These are phyloP conservation scores for Cinnamomum chago DNA, from an alignment of 164 flowering plant genomes.

Conservation along the genomic window DNA sequence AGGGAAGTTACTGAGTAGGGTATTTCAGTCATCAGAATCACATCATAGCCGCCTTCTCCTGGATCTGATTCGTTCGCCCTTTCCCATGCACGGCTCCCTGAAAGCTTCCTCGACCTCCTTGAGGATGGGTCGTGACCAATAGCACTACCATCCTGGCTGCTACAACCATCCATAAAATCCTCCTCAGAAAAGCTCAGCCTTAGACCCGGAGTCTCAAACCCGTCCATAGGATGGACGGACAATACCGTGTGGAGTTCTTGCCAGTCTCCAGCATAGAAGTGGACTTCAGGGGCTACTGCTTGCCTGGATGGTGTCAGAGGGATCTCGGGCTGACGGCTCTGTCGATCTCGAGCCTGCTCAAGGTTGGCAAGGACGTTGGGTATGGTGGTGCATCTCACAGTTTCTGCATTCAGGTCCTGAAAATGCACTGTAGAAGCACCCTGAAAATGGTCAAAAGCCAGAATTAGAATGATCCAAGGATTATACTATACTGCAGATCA, in stretches of 20 bases:
- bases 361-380: constrained; percentile 92
- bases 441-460: constrained; percentile 29
- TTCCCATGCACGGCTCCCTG: constrained; percentile 93
- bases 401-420: constrained; percentile 85
- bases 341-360: constrained; percentile 83
- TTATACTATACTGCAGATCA: background rate
- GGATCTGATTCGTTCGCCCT: constrained; percentile 64
- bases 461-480: background rate
- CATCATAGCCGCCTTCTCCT: constrained; percentile 85
- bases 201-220: constrained; percentile 48
- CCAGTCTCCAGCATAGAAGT: constrained; percentile 92
- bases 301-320: constrained; percentile 87
- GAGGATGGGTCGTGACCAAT: constrained; percentile 54
- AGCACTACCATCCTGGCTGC: constrained; percentile 88
- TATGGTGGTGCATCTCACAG: constrained; percentile 72
- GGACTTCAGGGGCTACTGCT: constrained; percentile 55
- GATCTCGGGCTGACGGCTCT: constrained; percentile 77
- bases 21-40: constrained; percentile 77
- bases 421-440: constrained; percentile 82
- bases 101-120: constrained; percentile 81
- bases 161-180: constrained; percentile 78
- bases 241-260: constrained; percentile 78
- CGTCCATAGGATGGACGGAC: constrained; percentile 64
- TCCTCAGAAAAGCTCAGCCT: constrained; percentile 81
- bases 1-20: constrained; percentile 62